Conservation (phyloP, 257 asterid species). For the Plantago major region DNA sequence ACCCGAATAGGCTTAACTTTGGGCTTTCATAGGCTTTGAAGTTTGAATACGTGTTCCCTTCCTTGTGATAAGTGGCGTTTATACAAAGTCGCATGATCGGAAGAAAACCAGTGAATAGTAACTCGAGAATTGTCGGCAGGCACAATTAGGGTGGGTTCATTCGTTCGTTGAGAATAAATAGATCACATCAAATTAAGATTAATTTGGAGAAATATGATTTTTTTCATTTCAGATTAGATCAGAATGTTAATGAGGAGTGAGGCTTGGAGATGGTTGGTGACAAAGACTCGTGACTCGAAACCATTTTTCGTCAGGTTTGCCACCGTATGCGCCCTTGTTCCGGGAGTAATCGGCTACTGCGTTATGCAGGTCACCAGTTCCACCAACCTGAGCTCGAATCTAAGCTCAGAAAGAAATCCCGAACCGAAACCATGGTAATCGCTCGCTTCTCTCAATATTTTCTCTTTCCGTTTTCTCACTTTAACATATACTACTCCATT, state of each 20-base stretch:
- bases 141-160: background rate
- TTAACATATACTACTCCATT: no score
- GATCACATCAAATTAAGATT: background rate
- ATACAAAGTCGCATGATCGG: no score
- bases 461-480: no score
- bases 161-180: background rate
- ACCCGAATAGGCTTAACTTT: no score
- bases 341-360: slow-evolving; percentile 72
- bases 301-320: slow-evolving; percentile 85
- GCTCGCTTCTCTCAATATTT: no score
- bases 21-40: background rate
- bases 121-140: background rate
- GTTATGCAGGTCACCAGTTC: slow-evolving; percentile 77
- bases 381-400: slow-evolving; percentile 67
- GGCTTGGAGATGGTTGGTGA: slow-evolving; percentile 84
- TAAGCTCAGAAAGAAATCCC: slow-evolving; percentile 73
- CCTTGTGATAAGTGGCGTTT: no score
- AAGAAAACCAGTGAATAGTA: no score
- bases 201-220: background rate
- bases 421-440: slow-evolving; percentile 61
- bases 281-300: slow-evolving; percentile 73
- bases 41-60: no score
- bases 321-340: slow-evolving; percentile 85
- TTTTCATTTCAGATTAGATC: no score
- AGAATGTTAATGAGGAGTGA: slow-evolving; percentile 69